phyloP scores from a whole-genome alignment of 805 yeast species.

The Saccharomycopsis fodiens region DNA sequence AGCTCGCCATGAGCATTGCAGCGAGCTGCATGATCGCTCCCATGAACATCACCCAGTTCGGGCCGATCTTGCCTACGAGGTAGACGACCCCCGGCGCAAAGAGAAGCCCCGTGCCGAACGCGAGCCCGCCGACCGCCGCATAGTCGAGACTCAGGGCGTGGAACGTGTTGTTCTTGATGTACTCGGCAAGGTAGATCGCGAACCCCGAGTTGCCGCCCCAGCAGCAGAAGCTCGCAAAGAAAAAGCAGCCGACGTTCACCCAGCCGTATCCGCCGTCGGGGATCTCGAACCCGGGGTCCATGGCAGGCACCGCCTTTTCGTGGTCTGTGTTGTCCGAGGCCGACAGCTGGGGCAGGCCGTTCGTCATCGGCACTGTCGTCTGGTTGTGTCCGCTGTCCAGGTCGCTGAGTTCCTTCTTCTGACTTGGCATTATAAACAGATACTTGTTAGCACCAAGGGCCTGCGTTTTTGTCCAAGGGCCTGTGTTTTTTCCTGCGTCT shows the following conservation, averaged over 20 bases:
- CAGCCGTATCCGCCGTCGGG: conserved; percentile 46
- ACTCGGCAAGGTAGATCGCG: conserved; percentile 43
- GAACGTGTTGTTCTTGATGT: conserved; percentile 37
- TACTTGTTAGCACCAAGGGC: no score
- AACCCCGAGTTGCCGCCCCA: conserved; percentile 56
- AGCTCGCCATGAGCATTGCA: conserved; percentile 45
- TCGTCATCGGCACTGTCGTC: no score
- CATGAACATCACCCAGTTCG: conserved; percentile 32
- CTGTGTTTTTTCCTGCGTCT: no score
- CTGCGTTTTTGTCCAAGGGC: no score
- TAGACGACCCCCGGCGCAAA: conserved; percentile 43
- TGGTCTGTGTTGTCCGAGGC: no score
- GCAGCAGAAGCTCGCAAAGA: conserved; percentile 36
- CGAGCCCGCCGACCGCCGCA: conserved; percentile 51
- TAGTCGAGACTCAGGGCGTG: conserved; percentile 44
- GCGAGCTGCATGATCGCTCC: conserved; percentile 43
- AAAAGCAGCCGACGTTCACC: conserved; percentile 39
- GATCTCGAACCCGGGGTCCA: conserved; percentile 11
- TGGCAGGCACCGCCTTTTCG: no score
- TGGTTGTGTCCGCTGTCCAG: no score
- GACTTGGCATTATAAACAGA: no score
- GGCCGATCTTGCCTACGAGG: conserved; percentile 37
- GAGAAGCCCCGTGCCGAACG: conserved; percentile 45
- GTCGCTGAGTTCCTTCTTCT: no score
- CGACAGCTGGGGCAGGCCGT: no score